phyloP scores from a whole-genome alignment of 257 asterid genomes.

The Solanum chaucha region DNA sequence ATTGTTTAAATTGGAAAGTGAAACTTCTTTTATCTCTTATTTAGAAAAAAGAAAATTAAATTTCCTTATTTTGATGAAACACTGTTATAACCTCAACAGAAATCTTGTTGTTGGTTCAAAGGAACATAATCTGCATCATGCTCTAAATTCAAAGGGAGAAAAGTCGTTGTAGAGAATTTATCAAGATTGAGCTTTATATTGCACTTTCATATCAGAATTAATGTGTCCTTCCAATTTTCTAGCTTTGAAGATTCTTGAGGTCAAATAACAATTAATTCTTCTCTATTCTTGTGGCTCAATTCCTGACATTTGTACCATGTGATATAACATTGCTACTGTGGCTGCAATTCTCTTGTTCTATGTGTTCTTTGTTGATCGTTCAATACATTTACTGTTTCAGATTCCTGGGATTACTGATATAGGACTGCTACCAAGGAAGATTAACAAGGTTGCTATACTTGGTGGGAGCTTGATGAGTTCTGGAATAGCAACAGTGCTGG shows the following conservation, averaged over 20 bases:
- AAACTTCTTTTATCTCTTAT: background rate
- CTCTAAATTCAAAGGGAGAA: background rate
- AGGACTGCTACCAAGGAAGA: slow-evolving; percentile 70
- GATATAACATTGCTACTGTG: background rate
- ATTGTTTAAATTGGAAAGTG: background rate
- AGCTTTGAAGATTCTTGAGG: background rate
- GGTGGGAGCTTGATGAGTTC: slow-evolving; percentile 99
- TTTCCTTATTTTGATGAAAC: background rate
- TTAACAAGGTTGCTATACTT: slow-evolving; percentile 80
- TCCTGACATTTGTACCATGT: background rate
- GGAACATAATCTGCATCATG: background rate
- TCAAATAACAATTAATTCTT: background rate
- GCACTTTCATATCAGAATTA: background rate
- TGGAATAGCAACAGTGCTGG: slow-evolving; percentile 81
- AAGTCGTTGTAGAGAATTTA: background rate
- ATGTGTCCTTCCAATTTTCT: background rate
- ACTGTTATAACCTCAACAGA: background rate
- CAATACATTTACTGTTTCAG: slow-evolving; percentile 19
- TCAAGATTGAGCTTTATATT: background rate
- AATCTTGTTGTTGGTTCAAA: background rate
- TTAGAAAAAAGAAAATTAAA: background rate
- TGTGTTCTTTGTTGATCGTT: background rate
- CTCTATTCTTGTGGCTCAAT: background rate
- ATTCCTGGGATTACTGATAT: slow-evolving; percentile 85
- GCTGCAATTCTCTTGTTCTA: background rate